Evolutionary conservation across 441 rosid species (phyloP).

Genomic region (Brassica balearica): DNA sequence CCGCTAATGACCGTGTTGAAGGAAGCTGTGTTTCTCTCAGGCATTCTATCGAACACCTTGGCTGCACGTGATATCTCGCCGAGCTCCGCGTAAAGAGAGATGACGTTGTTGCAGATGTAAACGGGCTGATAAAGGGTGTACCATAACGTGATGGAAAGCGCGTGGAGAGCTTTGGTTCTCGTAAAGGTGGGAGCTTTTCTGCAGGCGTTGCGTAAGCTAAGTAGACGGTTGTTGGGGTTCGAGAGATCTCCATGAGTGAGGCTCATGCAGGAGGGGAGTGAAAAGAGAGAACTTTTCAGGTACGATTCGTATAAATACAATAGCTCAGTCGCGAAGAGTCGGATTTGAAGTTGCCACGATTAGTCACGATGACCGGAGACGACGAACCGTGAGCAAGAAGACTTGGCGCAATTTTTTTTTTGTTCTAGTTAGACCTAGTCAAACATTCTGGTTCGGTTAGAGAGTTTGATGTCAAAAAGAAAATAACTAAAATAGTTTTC

Average conservation of each 20-base stretch:
- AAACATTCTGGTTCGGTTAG: no score
- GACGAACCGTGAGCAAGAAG: no score
- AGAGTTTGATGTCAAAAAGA: no score
- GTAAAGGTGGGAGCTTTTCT: constrained; percentile 53
- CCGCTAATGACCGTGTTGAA: constrained; percentile 58
- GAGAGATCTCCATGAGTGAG: constrained; percentile 46
- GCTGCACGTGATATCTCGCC: constrained; percentile 50
- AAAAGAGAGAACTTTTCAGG: constrained; percentile 6
- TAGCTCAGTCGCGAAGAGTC: no score
- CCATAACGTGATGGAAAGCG: constrained; percentile 58
- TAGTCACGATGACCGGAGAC: no score
- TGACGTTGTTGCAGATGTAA: constrained; percentile 63
- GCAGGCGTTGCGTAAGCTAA: constrained; percentile 54
- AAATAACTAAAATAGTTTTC: no score
- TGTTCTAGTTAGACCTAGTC: no score
- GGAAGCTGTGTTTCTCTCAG: constrained; percentile 56
- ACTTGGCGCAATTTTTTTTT: no score
- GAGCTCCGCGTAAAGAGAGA: constrained; percentile 42
- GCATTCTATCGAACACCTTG: constrained; percentile 71
- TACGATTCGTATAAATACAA: no score
- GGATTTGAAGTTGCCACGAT: no score
- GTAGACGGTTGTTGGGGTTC: constrained; percentile 50
- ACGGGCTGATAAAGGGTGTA: constrained; percentile 51
- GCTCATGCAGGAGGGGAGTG: constrained; percentile 52
- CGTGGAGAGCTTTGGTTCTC: constrained; percentile 65